A percentile compares a stretch with the other conserved stretches of the same genome.
phyloP scores from a whole-genome alignment of 768 basidiomycete species.

The Collybia nuda region DNA sequence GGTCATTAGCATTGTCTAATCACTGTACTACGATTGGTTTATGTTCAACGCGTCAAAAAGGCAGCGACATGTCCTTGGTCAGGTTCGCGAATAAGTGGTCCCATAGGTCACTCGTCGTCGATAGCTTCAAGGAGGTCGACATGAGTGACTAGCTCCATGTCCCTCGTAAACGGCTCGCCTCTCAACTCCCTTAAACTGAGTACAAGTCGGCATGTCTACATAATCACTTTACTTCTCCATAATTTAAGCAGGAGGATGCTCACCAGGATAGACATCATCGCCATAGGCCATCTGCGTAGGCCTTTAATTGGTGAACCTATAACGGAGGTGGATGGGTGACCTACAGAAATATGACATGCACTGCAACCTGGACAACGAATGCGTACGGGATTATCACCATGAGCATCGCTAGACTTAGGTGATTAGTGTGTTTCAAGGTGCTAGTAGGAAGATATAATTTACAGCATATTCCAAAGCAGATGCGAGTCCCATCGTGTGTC shows the following conservation, averaged over 20 bases:
- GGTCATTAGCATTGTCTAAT: too few species aligned
- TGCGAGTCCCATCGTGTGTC: not conserved
- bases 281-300: not conserved
- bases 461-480: not conserved
- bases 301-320: too few species aligned
- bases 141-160: too few species aligned
- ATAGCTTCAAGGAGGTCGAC: too few species aligned
- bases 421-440: not conserved
- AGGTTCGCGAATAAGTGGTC: too few species aligned
- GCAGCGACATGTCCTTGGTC: too few species aligned
- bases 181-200: not conserved
- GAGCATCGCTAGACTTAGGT: not conserved
- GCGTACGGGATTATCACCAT: not conserved
- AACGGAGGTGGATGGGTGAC: not conserved
- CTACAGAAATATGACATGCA: not conserved
- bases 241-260: not conserved
- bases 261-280: not conserved
- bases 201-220: not conserved
- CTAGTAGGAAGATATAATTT: not conserved
- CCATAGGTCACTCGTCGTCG: too few species aligned
- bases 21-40: too few species aligned
- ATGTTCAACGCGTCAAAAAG: too few species aligned
- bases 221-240: not conserved
- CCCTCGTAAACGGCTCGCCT: too few species aligned
- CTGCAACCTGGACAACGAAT: not conserved